Conservation (phyloP, 164 flowering plant species). For the Stephania yunnanensis region DNA sequence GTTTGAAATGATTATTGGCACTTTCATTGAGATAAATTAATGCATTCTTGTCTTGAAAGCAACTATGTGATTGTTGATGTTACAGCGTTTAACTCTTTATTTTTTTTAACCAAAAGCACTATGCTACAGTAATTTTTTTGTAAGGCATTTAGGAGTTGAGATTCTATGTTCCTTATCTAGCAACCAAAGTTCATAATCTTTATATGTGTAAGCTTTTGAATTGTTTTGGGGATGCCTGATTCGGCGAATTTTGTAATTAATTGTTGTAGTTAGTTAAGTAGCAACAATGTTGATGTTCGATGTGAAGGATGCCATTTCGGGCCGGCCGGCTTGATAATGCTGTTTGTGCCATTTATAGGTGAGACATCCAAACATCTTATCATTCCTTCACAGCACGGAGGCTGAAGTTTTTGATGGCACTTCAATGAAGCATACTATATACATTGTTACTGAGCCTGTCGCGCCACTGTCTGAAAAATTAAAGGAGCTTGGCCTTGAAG, state of each 20-base stretch:
- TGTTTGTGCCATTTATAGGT: slow-evolving; percentile 50
- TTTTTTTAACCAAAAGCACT: not conserved
- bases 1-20: too few species aligned
- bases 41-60: not conserved
- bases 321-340: not conserved
- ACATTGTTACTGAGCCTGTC: slow-evolving; percentile 96
- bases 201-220: too few species aligned
- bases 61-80: not conserved
- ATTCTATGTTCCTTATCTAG: too few species aligned
- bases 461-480: slow-evolving; percentile 93
- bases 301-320: not conserved
- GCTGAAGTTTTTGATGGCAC: slow-evolving; percentile 71
- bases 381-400: slow-evolving; percentile 94
- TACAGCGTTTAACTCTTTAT: not conserved
- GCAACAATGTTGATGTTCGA: too few species aligned
- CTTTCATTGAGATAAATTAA: not conserved
- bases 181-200: too few species aligned
- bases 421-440: slow-evolving; percentile 64
- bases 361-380: slow-evolving; percentile 93
- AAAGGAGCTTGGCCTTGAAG: slow-evolving; percentile 88
- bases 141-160: not conserved
- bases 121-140: not conserved
- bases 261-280: too few species aligned
- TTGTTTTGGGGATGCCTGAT: too few species aligned
- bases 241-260: too few species aligned